A percentile compares a stretch with the other conserved stretches of the same genome.
phyloP scores from a whole-genome alignment of 208 protist genomes.

The Leishmania amazonensis region DNA sequence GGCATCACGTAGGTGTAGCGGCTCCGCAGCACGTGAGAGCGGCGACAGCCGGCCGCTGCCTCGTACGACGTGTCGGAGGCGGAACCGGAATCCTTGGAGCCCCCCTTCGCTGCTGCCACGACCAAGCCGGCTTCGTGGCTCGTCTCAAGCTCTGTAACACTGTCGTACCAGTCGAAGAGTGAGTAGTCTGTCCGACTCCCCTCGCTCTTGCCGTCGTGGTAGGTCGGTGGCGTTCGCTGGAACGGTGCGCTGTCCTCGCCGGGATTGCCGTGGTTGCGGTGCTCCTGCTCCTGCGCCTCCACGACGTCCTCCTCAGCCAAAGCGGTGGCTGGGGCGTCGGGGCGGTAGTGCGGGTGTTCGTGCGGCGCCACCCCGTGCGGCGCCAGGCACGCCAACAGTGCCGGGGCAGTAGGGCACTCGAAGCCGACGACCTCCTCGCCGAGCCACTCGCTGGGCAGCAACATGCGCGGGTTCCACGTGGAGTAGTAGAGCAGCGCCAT shows the following conservation, averaged over 20 bases:
- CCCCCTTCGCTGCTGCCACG: neutral
- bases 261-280: neutral
- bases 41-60: constrained; percentile 7
- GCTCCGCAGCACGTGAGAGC: constrained; percentile 1
- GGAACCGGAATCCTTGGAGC: neutral
- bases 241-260: constrained; percentile 1
- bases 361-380: constrained; percentile 15
- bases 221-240: neutral
- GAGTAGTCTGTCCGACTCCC: constrained; percentile 18
- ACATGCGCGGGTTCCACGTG: constrained; percentile 26
- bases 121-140: neutral
- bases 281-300: neutral
- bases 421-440: constrained; percentile 80
- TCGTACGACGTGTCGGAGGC: neutral
- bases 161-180: constrained; percentile 11
- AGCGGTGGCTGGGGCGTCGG: neutral
- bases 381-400: constrained; percentile 30
- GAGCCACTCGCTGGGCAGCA: constrained; percentile 75
- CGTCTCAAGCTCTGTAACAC: neutral
- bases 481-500: constrained; percentile 65
- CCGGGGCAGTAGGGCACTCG: constrained; percentile 45
- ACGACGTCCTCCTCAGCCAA: neutral
- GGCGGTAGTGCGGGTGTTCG: constrained; percentile 22
- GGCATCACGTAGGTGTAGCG: constrained; percentile 35
- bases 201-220: neutral